Base-by-base conservation (phyloP, 2,329 filamentous ascomycete genomes). In the Exophiala sp. region DNA sequence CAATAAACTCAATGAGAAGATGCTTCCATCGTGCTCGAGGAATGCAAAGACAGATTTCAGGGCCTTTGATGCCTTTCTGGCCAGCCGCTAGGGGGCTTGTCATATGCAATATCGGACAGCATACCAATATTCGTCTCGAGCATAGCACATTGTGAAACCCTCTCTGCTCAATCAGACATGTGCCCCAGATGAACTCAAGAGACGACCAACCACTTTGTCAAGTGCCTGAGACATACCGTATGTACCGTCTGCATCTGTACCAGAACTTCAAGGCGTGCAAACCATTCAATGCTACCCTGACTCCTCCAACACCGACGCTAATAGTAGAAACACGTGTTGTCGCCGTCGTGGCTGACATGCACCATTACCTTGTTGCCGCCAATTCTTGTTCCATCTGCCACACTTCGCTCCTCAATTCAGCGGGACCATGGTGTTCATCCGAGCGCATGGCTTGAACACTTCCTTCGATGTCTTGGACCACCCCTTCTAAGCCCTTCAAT, bases 401-500 rank as follows among this genome's bases (percentile, higher is more conserved):
- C 22, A 68, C 65, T 40, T 73, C 70, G 46, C 65, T 62, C 35
- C 68, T 70, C 52, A 73, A 58, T 40, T 62, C 62, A 50, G 66
- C 60, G 23, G 44, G 16, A 35, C 49, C 42, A 44, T 30, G 46
- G 18, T 56, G 46, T 50, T 70, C 63, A 29, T 57, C 55, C 50
- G 65, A 66, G 6, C 63, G 62, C 53, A 71, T 69, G 9, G 70
- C 69, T 18, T 65, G 64, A 22, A 70, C 70, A 39, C 73, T 72
- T 2, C 68, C 72, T 59, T 82, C 77, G 37, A 83, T 62, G 63
- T 83, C 80, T 23, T 65, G 66, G 39, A 83, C 73, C 10, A 80
- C 73, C 39, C 65, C 67, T 62, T 83, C 80, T 24, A 84, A 63
- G 14, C 74, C 71, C 14, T 68, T 66, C 16, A 83, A 65, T 45